A percentile compares a stretch with the other conserved stretches of the same genome.
Conservation (phyloP, 495 filamentous ascomycete genomes). For the Talaromyces ruber region DNA sequence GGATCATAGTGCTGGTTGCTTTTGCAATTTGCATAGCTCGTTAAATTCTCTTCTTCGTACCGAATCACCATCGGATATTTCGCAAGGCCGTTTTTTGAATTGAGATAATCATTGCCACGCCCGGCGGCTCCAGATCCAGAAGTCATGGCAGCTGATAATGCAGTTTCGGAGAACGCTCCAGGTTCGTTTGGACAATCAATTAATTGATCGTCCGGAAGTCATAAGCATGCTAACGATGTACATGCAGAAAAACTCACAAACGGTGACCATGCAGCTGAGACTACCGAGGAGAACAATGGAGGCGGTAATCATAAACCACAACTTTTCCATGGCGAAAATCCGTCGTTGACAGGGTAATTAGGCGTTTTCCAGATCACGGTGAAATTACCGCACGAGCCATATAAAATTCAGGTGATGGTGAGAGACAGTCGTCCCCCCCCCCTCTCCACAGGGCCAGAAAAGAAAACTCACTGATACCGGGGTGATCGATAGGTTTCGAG, state of each 20-base stretch:
- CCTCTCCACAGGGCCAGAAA: too few species aligned
- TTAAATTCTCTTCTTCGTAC: conserved; percentile 4
- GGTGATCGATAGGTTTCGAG: conserved; percentile 59
- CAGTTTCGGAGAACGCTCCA: neutral
- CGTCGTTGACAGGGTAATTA: conserved; percentile 10
- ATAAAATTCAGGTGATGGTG: conserved; percentile 78
- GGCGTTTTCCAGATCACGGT: conserved; percentile 75
- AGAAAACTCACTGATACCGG: neutral
- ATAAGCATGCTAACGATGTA: neutral
- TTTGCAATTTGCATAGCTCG: conserved; percentile 22
- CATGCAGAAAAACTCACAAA: conserved; percentile 27
- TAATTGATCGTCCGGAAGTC: neutral
- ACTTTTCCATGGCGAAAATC: conserved; percentile 6
- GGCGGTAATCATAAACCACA: conserved; percentile 22
- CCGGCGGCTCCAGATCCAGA: neutral
- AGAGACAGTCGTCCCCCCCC: conserved; percentile 14
- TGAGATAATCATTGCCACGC: neutral
- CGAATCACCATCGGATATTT: neutral
- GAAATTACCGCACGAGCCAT: conserved; percentile 71
- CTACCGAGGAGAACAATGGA: conserved; percentile 32
- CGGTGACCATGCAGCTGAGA: conserved; percentile 23
- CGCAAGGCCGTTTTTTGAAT: neutral
- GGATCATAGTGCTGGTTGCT: neutral
- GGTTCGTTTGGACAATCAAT: neutral
- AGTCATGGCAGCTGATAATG: conserved; percentile 4